Evolutionary conservation across 768 basidiomycete species (phyloP).

Genomic region (Termitomyces sp.): DNA sequence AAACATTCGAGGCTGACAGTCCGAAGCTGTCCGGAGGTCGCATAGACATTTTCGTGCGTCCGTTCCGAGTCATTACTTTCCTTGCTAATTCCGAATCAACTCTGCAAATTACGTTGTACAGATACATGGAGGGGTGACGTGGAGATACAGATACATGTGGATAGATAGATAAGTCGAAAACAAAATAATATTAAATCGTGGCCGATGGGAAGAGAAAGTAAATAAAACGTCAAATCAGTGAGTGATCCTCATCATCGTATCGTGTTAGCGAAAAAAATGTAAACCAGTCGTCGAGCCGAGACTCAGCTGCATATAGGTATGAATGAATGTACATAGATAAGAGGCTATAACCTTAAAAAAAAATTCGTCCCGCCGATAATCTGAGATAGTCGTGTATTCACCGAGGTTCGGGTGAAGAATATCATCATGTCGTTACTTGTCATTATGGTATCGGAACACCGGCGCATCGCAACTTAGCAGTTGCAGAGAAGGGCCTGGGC

Average conservation of each 20-base stretch:
- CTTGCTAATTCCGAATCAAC: not conserved
- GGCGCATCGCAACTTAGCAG: slow-evolving; percentile 33
- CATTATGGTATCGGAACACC: not conserved
- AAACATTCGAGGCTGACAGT: not conserved
- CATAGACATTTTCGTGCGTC: not conserved
- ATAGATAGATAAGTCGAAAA: not conserved
- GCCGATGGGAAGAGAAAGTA: not conserved
- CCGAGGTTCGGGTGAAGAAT: not conserved
- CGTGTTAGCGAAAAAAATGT: not conserved
- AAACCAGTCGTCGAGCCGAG: not conserved
- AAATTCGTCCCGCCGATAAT: not conserved
- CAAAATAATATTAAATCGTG: not conserved
- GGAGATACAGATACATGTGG: not conserved
- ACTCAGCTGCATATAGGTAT: not conserved
- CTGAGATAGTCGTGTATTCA: not conserved
- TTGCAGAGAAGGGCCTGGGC: slow-evolving; percentile 53
- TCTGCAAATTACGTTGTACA: not conserved
- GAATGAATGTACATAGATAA: not conserved
- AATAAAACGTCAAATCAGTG: not conserved
- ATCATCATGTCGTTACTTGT: not conserved
- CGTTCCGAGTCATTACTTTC: not conserved
- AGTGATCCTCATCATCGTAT: not conserved
- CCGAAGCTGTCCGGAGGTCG: too few species aligned
- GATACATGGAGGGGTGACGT: not conserved
- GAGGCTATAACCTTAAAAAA: not conserved